Base-by-base conservation (phyloP, 2,329 filamentous ascomycete species). In the Aotearoamyces nothofagi region DNA sequence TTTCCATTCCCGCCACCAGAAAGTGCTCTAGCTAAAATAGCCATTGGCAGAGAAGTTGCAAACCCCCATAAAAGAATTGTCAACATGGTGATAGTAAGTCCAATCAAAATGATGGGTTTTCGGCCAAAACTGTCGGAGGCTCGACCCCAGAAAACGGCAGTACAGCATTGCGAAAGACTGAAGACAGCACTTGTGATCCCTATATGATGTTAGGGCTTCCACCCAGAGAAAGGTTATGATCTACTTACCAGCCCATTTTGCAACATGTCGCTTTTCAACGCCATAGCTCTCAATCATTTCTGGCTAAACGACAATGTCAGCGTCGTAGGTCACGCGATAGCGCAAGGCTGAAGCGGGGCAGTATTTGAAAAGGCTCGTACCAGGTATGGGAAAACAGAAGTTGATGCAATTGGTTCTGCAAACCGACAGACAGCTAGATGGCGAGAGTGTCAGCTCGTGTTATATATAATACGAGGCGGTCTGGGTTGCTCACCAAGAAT, bases 1-100 rank as follows among this genome's bases (percentile, higher is more conserved):
- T 94, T 96, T 30, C 87, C 90, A 47, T 93, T 94, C 24, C 79
- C 75, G 7, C 76, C 65, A 2, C 90, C 87, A 41, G 81, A 69
- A n/a, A 94, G 57, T 5, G 73, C 78, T 45, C 87, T 70, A 9
- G 82, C 68, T 4, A 63, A 50, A 22, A 98, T 76, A 1, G 86
- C 80, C 80, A 90, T 86, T 3, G 70, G 55, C 7, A 96, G 55
- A 38, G 64, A 82, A 3, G 66, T 78, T 1, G 83, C 83, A 53
- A 93, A 72, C 5, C 90, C 87, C 69, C 86, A 94, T 13, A 83
- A 39, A 12, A 94, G 43, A 40, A 79, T 84, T 22, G 78, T 78
- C 1, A 75, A 47, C 80, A 94, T 92, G 24, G 84, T 92, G 42
- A 69, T 78, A 20, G 73, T 50, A 11, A 90, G 59, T 0, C 80